Evolutionary conservation across 176 grass and related monocot genomes (phyloP).

Genomic region (Pontederia crassipes): DNA sequence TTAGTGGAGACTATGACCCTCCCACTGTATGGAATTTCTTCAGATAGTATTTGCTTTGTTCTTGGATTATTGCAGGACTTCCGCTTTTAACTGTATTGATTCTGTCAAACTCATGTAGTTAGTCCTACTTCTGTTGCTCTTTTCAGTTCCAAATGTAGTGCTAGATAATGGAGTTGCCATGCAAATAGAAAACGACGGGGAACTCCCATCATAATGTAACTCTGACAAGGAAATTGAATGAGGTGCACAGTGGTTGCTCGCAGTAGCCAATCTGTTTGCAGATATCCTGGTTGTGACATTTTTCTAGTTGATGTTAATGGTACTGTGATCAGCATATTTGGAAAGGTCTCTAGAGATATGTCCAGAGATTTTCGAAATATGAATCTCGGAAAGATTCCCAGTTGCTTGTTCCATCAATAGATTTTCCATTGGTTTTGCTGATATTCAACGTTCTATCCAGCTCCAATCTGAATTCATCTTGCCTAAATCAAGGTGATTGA

Average conservation of each 20-base stretch:
- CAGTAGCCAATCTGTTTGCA: constrained; percentile 31
- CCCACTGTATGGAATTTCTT: neutral
- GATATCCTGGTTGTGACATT: constrained; percentile 55
- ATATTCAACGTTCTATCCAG: constrained; percentile 94
- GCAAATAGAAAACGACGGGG: constrained; percentile 45
- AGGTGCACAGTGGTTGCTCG: constrained; percentile 6
- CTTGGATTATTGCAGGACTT: constrained; percentile 25
- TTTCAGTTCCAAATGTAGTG: neutral
- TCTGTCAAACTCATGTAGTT: constrained; percentile 71
- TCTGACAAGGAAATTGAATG: constrained; percentile 46
- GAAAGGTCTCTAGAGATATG: constrained; percentile 23
- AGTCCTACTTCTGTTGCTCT: constrained; percentile 22
- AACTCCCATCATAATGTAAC: constrained; percentile 40
- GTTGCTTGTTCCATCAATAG: constrained; percentile 76
- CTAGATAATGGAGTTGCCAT: neutral
- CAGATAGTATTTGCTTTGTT: neutral
- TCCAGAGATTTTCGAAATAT: constrained; percentile 18
- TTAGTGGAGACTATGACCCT: constrained; percentile 47
- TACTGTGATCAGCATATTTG: constrained; percentile 45
- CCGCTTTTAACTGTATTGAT: constrained; percentile 48
- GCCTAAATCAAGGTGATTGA: constrained; percentile 49
- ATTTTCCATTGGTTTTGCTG: constrained; percentile 73
- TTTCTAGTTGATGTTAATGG: constrained; percentile 69
- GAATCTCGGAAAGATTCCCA: constrained; percentile 31
- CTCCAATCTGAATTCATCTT: constrained; percentile 55